phyloP scores from a whole-genome alignment of 2,329 filamentous ascomycete genomes.

The Sarocladiaceae sp. region DNA sequence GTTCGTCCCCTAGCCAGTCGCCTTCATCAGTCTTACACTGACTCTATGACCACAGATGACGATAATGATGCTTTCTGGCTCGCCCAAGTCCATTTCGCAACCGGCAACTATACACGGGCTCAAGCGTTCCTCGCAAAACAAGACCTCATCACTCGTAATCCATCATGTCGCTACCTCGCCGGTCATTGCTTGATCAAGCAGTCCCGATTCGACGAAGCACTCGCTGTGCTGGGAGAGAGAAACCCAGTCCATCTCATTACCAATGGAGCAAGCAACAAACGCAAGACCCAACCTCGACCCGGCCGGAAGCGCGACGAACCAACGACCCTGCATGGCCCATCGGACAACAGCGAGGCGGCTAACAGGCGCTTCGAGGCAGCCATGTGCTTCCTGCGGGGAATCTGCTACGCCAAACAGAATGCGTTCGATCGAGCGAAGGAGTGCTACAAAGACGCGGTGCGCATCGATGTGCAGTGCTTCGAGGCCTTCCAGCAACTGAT shows the following conservation, averaged over 20 bases:
- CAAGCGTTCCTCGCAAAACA: constrained; percentile 79
- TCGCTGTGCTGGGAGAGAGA: constrained; percentile 79
- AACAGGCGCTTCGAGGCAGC: constrained; percentile 86
- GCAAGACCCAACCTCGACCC: constrained; percentile 29
- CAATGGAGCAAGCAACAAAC: constrained; percentile 36
- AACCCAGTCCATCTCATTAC: constrained; percentile 86
- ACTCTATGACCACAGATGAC: constrained; percentile 75
- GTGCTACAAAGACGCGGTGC: constrained; percentile 95
- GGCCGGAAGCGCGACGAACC: constrained; percentile 55
- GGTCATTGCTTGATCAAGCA: constrained; percentile 94
- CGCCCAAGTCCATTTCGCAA: constrained; percentile 95
- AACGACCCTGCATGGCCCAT: constrained; percentile 24
- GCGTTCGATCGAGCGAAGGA: constrained; percentile 95
- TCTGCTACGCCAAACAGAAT: constrained; percentile 96
- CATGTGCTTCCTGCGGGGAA: constrained; percentile 92
- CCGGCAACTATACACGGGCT: constrained; percentile 89
- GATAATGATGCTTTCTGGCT: constrained; percentile 95
- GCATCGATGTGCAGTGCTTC: constrained; percentile 96
- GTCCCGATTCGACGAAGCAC: constrained; percentile 80
- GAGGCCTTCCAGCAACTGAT: constrained; percentile 98
- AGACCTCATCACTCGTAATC: constrained; percentile 73
- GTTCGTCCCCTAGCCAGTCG: constrained; percentile 46
- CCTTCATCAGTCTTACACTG: too few relatives aligned
- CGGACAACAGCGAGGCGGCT: constrained; percentile 49
- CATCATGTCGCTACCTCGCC: constrained; percentile 86